Base-by-base conservation (phyloP, 2,329 filamentous ascomycete genomes). In the Ilyonectria sp. region DNA sequence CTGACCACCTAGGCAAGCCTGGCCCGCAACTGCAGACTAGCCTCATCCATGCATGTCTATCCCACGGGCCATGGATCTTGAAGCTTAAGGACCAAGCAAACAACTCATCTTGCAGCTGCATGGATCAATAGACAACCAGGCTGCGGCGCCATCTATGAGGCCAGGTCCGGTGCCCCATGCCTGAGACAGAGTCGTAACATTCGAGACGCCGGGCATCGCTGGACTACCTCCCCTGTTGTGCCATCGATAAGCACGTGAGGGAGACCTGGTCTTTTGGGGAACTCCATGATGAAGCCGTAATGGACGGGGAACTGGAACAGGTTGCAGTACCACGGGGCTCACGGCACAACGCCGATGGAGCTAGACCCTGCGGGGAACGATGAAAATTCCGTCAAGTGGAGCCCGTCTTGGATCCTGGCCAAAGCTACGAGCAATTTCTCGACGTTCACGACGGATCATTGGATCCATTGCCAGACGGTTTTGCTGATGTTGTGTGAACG, bases 391-490 rank as follows among this genome's bases (percentile, higher is more conserved):
- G 70, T 68, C 60, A 68, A 67, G 69, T 69, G 72, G 71, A 53
- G 52, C 63, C 61, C 65, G 55, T 65, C 58, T 65, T 67, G 52
- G 43, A 65, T 61, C 69, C 69, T 68, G 40, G 61, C 49, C 49
- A 5, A 53, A 53, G 35, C 52, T 68, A 71, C 61, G 54, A 53
- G 60, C 65, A 69, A 50, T 73, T 57, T 62, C 57, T n/a, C 7
- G 40, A 50, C 47, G 47, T 50, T 50, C 26, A n/a, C 53, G 67
- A 73, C 70, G 70, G 71, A 70, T 73, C 54, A 69, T 70, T 75
- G 70, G 72, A 62, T 35, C 40, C 54, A 56, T 60, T 29, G 44
- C 31, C 44, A 19, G 57, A 52, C 63, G 59, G 15, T 43, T 43
- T 43, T 8, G 17, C 15, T 43, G 40, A 19, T 43, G n/a, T n/a